Conservation (phyloP, 2,329 filamentous ascomycete species). For the Fusarium keratoplasticum region DNA sequence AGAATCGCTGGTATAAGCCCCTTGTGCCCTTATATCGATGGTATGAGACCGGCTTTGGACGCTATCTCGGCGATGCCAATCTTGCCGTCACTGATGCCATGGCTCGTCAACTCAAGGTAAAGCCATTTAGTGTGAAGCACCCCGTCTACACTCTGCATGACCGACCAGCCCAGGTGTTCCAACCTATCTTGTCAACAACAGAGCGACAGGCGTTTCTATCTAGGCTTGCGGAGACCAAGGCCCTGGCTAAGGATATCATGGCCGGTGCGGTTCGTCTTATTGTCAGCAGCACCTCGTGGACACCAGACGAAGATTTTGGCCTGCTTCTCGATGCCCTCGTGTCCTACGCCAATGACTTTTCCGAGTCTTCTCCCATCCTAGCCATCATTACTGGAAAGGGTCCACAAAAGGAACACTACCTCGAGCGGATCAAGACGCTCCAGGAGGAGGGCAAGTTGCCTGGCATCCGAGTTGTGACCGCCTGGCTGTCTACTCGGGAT, state of each 20-base stretch:
- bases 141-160: conserved; percentile 84
- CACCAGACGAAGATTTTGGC: conserved; percentile 93
- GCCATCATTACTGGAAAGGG: conserved; percentile 96
- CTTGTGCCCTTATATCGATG: conserved; percentile 81
- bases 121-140: conserved; percentile 73
- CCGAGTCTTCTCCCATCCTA: conserved; percentile 72
- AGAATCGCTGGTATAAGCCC: conserved; percentile 71
- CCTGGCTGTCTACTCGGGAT: conserved; percentile 86
- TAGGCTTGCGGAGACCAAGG: conserved; percentile 72
- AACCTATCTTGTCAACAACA: conserved; percentile 66
- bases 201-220: conserved; percentile 71
- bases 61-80: conserved; percentile 75
- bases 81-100: conserved; percentile 93
- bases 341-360: conserved; percentile 69
- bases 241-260: conserved; percentile 69
- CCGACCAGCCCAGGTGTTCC: conserved; percentile 85
- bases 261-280: conserved; percentile 74
- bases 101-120: conserved; percentile 74
- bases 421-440: conserved; percentile 72
- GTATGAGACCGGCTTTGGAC: conserved; percentile 82
- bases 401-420: conserved; percentile 82
- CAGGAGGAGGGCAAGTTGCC: conserved; percentile 71
- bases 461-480: conserved; percentile 79
- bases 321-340: conserved; percentile 86
- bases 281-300: conserved; percentile 97